Evolutionary conservation across 768 basidiomycete genomes (phyloP).

Genomic region (Rhizopogon rudus): DNA sequence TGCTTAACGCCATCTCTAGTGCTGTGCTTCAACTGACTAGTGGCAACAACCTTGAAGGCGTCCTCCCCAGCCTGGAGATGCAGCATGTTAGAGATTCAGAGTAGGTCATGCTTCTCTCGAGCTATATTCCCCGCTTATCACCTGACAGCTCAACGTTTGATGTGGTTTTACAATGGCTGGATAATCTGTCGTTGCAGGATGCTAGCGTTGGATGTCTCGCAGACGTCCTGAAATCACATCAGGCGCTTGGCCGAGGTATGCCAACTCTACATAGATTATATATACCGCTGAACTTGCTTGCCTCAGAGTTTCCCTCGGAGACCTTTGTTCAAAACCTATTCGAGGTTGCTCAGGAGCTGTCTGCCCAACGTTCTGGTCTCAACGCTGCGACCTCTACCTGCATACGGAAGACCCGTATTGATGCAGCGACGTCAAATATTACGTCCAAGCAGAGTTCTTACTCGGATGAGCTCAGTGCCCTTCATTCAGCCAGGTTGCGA

Average conservation of each 20-base stretch:
- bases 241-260: constrained; percentile 22
- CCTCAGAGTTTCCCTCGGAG: constrained; percentile 29
- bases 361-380: constrained; percentile 13
- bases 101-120: constrained; percentile 23
- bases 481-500: constrained; percentile 36
- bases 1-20: constrained; percentile 36
- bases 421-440: constrained; percentile 28
- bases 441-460: constrained; percentile 26
- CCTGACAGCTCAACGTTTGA: constrained; percentile 18
- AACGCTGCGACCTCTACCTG: constrained; percentile 3
- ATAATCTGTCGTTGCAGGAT: constrained; percentile 14
- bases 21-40: constrained; percentile 27
- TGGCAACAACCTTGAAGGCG: constrained; percentile 11
- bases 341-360: constrained; percentile 33
- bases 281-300: constrained; percentile 1
- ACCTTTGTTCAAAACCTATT: constrained; percentile 48
- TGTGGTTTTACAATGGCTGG: constrained; percentile 21
- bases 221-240: constrained; percentile 21
- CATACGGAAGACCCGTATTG: constrained; percentile 15
- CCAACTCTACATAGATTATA: background rate
- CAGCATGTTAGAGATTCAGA: constrained; percentile 32
- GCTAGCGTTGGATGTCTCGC: constrained; percentile 11
- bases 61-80: constrained; percentile 33
- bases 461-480: constrained; percentile 34
- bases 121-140: background rate